A percentile compares a stretch with the other conserved stretches of the same genome.
Conservation (phyloP, 768 basidiomycete genomes). For the Asterophora lycoperdoides region DNA sequence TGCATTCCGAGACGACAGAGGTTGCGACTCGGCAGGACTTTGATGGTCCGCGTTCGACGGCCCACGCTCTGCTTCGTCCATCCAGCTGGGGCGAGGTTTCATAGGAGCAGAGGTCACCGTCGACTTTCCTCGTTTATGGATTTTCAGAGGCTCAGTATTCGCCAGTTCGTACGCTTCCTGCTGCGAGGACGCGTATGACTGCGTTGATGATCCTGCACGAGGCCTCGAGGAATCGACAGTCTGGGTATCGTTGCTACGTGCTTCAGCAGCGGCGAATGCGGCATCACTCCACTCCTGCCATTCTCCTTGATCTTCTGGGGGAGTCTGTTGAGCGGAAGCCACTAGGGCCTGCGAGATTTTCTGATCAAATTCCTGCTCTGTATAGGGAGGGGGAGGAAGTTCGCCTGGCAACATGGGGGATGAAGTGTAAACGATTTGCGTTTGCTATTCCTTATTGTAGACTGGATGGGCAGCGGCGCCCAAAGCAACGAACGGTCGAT, state of each 20-base stretch:
- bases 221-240: background rate
- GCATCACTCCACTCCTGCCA: conserved; percentile 51
- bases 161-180: too few relatives aligned
- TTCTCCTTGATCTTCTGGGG: conserved; percentile 31
- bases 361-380: conserved; percentile 48
- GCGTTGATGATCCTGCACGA: conserved; percentile 6
- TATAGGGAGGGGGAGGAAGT: conserved; percentile 43
- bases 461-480: background rate
- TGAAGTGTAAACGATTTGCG: conserved; percentile 1
- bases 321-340: conserved; percentile 30
- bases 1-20: conserved; percentile 3
- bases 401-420: conserved; percentile 18
- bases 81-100: conserved; percentile 18
- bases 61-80: background rate
- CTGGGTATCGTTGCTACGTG: background rate
- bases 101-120: conserved; percentile 1
- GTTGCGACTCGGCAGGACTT: background rate
- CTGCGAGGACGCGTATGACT: background rate
- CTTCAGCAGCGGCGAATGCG: conserved; percentile 29
- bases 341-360: conserved; percentile 43
- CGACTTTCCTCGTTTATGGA: conserved; percentile 27
- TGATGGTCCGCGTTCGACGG: background rate
- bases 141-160: conserved; percentile 31
- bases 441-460: conserved; percentile 1
- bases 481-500: background rate